A percentile compares a stretch with the other conserved stretches of the same genome.
These are phyloP conservation scores for Coniochaeta sp. DNA, from an alignment of 2,329 filamentous ascomycete genomes.

Conservation along the genomic window DNA sequence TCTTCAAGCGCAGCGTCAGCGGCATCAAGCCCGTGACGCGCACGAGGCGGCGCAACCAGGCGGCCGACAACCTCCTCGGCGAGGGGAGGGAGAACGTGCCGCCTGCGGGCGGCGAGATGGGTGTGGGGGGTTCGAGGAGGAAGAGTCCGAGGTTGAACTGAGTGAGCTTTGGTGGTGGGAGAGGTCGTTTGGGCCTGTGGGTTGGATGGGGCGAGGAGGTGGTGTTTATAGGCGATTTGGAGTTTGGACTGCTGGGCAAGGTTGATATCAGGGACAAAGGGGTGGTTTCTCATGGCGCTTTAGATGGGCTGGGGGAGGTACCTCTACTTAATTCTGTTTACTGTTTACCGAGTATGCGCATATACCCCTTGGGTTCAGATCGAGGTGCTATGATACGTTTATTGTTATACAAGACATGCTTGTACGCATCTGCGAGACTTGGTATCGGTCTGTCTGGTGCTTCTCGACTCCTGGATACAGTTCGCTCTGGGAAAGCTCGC, in stretches of 20 bases:
- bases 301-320: background rate
- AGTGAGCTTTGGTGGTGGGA: background rate
- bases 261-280: background rate
- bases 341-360: background rate
- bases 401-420: background rate
- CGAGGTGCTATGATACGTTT: background rate
- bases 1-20: constrained; percentile 37
- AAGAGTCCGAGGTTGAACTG: constrained; percentile 45
- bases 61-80: constrained; percentile 15
- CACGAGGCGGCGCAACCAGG: constrained; percentile 25
- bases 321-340: background rate
- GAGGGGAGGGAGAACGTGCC: constrained; percentile 48
- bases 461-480: too few relatives aligned
- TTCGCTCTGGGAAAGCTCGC: too few relatives aligned
- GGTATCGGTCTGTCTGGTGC: too few relatives aligned
- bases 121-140: constrained; percentile 46
- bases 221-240: background rate
- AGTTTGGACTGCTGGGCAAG: background rate
- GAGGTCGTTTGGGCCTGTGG: background rate
- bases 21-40: constrained; percentile 18
- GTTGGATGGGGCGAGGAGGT: background rate
- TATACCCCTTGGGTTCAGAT: background rate
- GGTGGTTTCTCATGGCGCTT: background rate
- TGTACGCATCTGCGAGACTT: too few relatives aligned
- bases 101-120: constrained; percentile 30